Evolutionary conservation across 805 yeast genomes (phyloP), one percentile per base, ranked within the genome.

Genomic region (Kluyveromyces lactis): DNA sequence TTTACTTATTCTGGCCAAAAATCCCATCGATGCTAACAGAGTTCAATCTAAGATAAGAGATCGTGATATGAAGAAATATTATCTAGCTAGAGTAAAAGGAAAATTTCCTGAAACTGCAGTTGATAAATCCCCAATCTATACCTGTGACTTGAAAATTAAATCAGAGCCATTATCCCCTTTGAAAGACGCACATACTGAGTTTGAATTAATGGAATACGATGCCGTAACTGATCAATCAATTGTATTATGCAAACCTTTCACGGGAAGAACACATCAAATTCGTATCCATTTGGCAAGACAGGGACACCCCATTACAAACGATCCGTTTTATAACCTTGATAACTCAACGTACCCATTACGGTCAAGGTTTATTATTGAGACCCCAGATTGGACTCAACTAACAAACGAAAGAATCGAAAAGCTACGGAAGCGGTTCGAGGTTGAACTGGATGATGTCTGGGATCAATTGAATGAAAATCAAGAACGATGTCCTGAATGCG

Each of bases 181-280:
- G 2, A 84, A 81, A 48, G 77, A 74, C 4, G 89, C 97, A 7
- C 69, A 58, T 18, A 92, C 97, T 0, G 56, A 63, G 12, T 89
- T 90, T 60, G 66, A 60, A 43, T 71, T 82, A 18, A 58, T 81
- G 0, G 68, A 79, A 2, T 84, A 73, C 53, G 80, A 84, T 55
- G 69, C 81, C 2, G 54, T 66, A 1, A 19, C 16, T 1, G 56
- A 67, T 34, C 51, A 60, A 37, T 81, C 60, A 18, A 66, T 92
- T 11, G 95, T 92, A 2, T 66, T 77, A 36, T 89, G 97, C 60
- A 72, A 68, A 48, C 98, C 98, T 2, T 62, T 72, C n/a, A 89
- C 97, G 0, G 98, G 98, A 0, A 69, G 98, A 51, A 86, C 97
- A 0, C 98, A 90, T 58, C 98, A 90, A 58, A 86, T 92, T 35